A percentile compares a stretch with the other conserved stretches of the same genome.
Evolutionary conservation across 192 early-diverging fungal genomes (phyloP).

Genomic region (Diversispora eburnea): DNA sequence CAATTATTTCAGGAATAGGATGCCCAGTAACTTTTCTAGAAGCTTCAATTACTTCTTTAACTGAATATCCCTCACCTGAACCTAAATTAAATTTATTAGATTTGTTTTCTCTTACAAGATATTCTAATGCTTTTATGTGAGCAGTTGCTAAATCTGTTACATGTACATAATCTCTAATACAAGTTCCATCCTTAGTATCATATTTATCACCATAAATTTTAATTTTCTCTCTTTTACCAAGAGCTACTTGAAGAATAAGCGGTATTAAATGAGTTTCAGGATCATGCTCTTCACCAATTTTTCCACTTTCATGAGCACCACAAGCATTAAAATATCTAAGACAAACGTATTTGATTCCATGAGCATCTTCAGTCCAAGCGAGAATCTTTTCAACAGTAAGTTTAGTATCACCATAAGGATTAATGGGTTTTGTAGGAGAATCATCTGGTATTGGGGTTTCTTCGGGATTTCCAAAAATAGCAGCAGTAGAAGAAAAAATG

Average conservation of each 20-base stretch:
- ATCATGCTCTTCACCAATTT: conserved; percentile 89
- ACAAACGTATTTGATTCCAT: conserved; percentile 45
- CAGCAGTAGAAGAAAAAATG: conserved; percentile 90
- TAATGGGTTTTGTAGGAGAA: conserved; percentile 61
- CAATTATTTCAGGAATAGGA: conserved; percentile 66
- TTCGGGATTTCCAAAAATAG: conserved; percentile 68
- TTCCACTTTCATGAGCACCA: conserved; percentile 88
- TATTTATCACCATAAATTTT: conserved; percentile 94
- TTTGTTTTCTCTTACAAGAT: conserved; percentile 26
- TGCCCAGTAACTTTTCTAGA: conserved; percentile 78
- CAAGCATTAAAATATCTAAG: conserved; percentile 97
- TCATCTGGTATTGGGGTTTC: conserved; percentile 53
- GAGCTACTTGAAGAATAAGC: conserved; percentile 81
- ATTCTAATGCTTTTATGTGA: conserved; percentile 77
- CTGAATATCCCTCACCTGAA: conserved; percentile 83
- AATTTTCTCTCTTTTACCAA: conserved; percentile 79
- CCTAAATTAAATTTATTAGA: conserved; percentile 86
- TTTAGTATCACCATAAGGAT: conserved; percentile 93
- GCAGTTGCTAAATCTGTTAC: conserved; percentile 88
- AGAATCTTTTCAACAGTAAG: conserved; percentile 78
- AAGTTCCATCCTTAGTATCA: conserved; percentile 89
- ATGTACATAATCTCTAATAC: conserved; percentile 94
- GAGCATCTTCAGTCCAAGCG: conserved; percentile 40
- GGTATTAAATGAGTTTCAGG: conserved; percentile 95
- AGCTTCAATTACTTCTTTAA: conserved; percentile 86